phyloP scores from a whole-genome alignment of 108 stramenopile genomes.

The Tribonema minus region DNA sequence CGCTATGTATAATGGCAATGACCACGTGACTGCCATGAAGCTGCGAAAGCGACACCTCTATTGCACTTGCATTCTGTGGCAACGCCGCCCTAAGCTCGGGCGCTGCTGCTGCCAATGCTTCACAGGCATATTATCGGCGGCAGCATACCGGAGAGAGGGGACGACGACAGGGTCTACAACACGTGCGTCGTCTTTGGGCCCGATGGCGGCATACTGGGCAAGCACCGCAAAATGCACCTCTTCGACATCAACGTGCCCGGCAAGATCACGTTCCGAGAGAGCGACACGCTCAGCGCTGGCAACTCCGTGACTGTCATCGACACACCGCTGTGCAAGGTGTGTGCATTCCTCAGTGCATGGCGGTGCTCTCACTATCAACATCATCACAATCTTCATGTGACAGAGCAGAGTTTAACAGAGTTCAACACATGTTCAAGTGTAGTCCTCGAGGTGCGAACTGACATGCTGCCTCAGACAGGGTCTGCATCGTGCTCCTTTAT shows the following conservation, averaged over 20 bases:
- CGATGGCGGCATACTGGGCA: slow-evolving; percentile 38
- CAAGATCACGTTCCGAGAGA: slow-evolving; percentile 72
- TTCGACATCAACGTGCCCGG: slow-evolving; percentile 99
- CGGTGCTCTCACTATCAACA: too few relatives aligned
- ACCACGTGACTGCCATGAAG: background rate
- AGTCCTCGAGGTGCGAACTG: too few relatives aligned
- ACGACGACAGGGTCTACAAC: slow-evolving; percentile 71
- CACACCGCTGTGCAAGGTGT: slow-evolving; percentile 60
- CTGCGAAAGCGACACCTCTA: too few relatives aligned
- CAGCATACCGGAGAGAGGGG: slow-evolving; percentile 78
- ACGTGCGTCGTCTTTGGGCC: slow-evolving; percentile 65
- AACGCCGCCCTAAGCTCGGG: background rate
- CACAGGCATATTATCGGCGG: slow-evolving; percentile 76
- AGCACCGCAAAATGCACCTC: slow-evolving; percentile 80
- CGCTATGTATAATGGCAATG: too few relatives aligned
- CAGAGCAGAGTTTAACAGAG: too few relatives aligned
- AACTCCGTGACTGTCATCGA: slow-evolving; percentile 48
- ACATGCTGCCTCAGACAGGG: too few relatives aligned
- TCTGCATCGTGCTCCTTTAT: too few relatives aligned
- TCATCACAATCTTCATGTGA: too few relatives aligned
- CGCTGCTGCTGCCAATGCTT: slow-evolving; percentile 1
- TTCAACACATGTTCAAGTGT: too few relatives aligned
- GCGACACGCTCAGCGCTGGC: slow-evolving; percentile 58
- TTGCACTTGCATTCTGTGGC: too few relatives aligned
- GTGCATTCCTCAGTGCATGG: too few relatives aligned